Evolutionary conservation across 257 asterid species (phyloP), one percentile per base, ranked within the genome.

Genomic region (Jacaranda mimosifolia): DNA sequence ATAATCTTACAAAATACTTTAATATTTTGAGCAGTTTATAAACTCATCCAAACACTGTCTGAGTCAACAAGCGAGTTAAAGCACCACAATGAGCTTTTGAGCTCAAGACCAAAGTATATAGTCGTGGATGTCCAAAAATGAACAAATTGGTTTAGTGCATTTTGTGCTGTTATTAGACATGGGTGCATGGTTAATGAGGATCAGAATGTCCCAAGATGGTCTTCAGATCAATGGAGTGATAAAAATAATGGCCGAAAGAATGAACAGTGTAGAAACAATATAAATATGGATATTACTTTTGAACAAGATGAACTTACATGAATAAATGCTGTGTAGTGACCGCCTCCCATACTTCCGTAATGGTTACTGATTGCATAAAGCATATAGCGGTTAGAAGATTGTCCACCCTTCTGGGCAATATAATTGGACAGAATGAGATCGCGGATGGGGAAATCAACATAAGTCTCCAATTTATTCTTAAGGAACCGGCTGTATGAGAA

Each of bases 331-430:
- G 98, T 92, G 81, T 94, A 94, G 84, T 92, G 97, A 71, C 97
- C 98, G 13, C 97, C 97, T 75, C 97, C 97, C 94, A 90, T 88
- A 83, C 97, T 91, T 83, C 98, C 98, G 63, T 88, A 90, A 83
- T 94, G 98, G 85, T 92, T 94, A 79, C 97, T 91, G 70, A 92
- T 87, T 17, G 97, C 98, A 75, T 92, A 94, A 74, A 94, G 97
- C 88, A 85, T 79, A 70, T 92, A 94, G 21, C 92, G 92, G 56
- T 87, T 21, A 73, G 91, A 85, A 79, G 85, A 69, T 67, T 75
- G 82, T 53, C 85, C 94, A 55, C 80, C 91, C 78, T 86, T 87
- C 77, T 76, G 79, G 81, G 94, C 86, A 59, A 92, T 85, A 77
- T 88, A 90, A 58, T 69, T 51, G 35, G 97, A 89, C 75, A 94